A percentile compares a stretch with the other conserved stretches of the same genome.
Evolutionary conservation across 768 basidiomycete species (phyloP).

Genomic region (Kwoniella sp.): DNA sequence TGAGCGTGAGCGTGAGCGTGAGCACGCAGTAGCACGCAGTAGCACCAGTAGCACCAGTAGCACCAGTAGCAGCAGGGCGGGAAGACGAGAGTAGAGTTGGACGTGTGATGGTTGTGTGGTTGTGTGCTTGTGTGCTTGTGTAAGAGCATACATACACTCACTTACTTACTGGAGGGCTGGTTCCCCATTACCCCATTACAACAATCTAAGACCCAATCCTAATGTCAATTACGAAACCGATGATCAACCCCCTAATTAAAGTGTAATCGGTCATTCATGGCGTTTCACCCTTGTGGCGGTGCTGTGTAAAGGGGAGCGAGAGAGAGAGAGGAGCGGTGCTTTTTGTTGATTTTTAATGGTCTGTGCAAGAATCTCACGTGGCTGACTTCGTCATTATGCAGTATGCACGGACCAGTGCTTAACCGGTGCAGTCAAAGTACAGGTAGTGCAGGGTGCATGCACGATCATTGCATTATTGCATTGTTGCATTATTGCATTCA

Average conservation of each 20-base stretch:
- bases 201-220: too few species aligned
- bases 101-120: neutral
- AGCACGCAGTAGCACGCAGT: too few species aligned
- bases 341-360: too few species aligned
- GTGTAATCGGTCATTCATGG: conserved; percentile 4
- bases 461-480: neutral
- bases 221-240: too few species aligned
- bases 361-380: conserved; percentile 6
- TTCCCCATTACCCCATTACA: too few species aligned
- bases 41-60: too few species aligned
- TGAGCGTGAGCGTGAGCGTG: too few species aligned
- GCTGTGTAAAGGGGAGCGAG: neutral
- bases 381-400: neutral
- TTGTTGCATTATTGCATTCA: neutral
- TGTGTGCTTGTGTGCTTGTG: neutral
- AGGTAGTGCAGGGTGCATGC: neutral
- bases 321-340: neutral
- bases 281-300: conserved; percentile 22
- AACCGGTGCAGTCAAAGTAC: conserved; percentile 2
- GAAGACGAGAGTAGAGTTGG: neutral
- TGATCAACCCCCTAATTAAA: neutral
- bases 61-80: too few species aligned
- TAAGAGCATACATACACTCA: too few species aligned
- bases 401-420: conserved; percentile 12
- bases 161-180: too few species aligned